Percentiles rank a stretch among this genome's conserved stretches.
Conservation (phyloP, 2,329 filamentous ascomycete species). For the Dothideomycetes sp. region DNA sequence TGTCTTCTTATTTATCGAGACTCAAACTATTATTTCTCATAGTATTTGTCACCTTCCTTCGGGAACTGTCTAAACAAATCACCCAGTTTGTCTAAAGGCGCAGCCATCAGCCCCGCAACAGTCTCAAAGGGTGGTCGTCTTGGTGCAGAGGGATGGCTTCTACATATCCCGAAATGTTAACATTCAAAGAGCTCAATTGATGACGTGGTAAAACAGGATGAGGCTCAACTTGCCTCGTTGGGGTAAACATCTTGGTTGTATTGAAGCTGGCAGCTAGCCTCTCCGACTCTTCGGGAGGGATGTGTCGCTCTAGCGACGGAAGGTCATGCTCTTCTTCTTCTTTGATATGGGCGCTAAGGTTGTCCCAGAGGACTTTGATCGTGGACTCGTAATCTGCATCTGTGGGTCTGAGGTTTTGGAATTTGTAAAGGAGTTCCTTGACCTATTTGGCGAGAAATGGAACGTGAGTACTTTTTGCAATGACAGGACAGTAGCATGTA, state of each 20-base stretch:
- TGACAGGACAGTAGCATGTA: not conserved
- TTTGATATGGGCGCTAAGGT: constrained; percentile 10
- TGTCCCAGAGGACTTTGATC: constrained; percentile 7
- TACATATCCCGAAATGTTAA: not conserved
- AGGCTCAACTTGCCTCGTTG: constrained; percentile 1
- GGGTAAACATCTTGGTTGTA: constrained; percentile 8
- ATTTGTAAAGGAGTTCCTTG: constrained; percentile 12
- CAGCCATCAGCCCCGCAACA: constrained; percentile 40
- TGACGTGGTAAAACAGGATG: not conserved
- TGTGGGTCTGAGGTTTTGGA: constrained; percentile 6
- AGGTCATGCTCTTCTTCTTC: constrained; percentile 10
- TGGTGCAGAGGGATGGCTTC: constrained; percentile 8
- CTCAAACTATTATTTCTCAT: no score
- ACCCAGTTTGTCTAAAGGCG: constrained; percentile 45
- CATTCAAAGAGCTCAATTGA: not conserved
- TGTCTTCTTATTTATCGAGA: no score
- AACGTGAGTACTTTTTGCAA: not conserved
- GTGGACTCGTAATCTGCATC: constrained; percentile 8
- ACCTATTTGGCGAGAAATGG: constrained; percentile 8
- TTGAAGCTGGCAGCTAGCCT: constrained; percentile 5
- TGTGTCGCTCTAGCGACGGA: constrained; percentile 9
- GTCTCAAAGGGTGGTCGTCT: constrained; percentile 44
- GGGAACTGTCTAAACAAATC: constrained; percentile 48
- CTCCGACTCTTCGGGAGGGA: constrained; percentile 4
- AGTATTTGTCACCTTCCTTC: constrained; percentile 1